phyloP scores from a whole-genome alignment of 805 yeast species.

The Allodekkera sacchari region DNA sequence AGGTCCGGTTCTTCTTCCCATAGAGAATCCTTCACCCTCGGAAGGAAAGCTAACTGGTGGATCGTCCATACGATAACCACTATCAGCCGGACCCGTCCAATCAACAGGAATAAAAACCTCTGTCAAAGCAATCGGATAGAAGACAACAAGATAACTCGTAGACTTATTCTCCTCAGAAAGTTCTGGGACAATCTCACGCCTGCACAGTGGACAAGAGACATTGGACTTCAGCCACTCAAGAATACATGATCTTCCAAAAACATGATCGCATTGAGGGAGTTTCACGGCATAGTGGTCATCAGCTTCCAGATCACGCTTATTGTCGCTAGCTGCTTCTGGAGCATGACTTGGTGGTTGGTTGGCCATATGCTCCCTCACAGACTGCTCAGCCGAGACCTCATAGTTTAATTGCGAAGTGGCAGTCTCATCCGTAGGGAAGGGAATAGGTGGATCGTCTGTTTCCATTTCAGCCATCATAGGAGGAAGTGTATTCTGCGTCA shows the following conservation, averaged over 20 bases:
- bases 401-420: constrained; percentile 15
- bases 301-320: constrained; percentile 4
- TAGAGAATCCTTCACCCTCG: constrained; percentile 17
- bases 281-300: constrained; percentile 53
- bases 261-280: constrained; percentile 70
- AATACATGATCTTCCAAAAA: constrained; percentile 75
- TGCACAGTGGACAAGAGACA: constrained; percentile 78
- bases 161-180: constrained; percentile 9
- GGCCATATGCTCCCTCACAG: constrained; percentile 2
- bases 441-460: constrained; percentile 17
- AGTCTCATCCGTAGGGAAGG: constrained; percentile 20
- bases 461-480: constrained; percentile 12
- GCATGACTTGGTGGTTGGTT: neutral
- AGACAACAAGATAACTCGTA: constrained; percentile 9
- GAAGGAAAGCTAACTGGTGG: constrained; percentile 22
- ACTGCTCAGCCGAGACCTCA: constrained; percentile 6
- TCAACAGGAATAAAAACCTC: constrained; percentile 23
- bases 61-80: constrained; percentile 15
- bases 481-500: constrained; percentile 7
- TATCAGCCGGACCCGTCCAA: constrained; percentile 18
- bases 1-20: constrained; percentile 22
- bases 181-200: constrained; percentile 37
- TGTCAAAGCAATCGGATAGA: constrained; percentile 22
- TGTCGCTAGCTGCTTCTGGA: neutral
- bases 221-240: constrained; percentile 68